Conservation (phyloP, 345 rosid species). For the Camelina neglecta region DNA sequence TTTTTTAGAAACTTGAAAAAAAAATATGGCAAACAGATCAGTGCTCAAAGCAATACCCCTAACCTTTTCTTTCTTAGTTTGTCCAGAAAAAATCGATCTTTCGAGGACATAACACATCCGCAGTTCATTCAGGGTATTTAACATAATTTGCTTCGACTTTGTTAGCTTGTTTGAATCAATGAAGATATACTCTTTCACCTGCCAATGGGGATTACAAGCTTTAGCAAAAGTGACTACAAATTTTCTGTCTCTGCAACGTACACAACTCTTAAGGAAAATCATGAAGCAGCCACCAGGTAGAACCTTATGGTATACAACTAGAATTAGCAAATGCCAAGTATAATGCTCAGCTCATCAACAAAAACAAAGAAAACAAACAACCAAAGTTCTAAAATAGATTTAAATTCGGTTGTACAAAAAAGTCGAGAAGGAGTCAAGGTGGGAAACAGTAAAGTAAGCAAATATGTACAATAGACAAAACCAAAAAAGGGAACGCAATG, state of each 20-base stretch:
- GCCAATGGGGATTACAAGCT: slow-evolving; percentile 39
- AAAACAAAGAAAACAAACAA: slow-evolving; percentile 1
- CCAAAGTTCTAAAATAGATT: background rate
- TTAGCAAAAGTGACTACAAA: slow-evolving; percentile 20
- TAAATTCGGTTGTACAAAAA: slow-evolving; percentile 14
- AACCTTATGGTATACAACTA: background rate
- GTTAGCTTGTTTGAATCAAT: slow-evolving; percentile 67
- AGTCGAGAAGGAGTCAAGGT: background rate
- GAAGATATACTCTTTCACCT: slow-evolving; percentile 83
- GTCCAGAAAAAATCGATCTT: slow-evolving; percentile 53
- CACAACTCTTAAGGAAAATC: slow-evolving; percentile 2
- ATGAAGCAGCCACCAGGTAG: slow-evolving; percentile 4
- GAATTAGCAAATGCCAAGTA: slow-evolving; percentile 1
- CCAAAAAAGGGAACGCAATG: background rate
- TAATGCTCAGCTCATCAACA: slow-evolving; percentile 8
- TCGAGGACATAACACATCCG: slow-evolving; percentile 70
- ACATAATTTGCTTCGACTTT: slow-evolving; percentile 86
- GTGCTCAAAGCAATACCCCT: slow-evolving; percentile 45
- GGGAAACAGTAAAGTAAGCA: slow-evolving; percentile 4
- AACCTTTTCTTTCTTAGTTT: slow-evolving; percentile 62
- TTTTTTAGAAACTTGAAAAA: slow-evolving; percentile 8
- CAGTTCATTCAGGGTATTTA: slow-evolving; percentile 86
- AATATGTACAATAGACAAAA: slow-evolving; percentile 7
- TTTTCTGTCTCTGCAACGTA: slow-evolving; percentile 23
- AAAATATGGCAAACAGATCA: slow-evolving; percentile 22